A percentile compares a stretch with the other conserved stretches of the same genome.
These are phyloP conservation scores for Metarhizium brunneum DNA, from an alignment of 2,329 filamentous ascomycete genomes.

Conservation along the genomic window DNA sequence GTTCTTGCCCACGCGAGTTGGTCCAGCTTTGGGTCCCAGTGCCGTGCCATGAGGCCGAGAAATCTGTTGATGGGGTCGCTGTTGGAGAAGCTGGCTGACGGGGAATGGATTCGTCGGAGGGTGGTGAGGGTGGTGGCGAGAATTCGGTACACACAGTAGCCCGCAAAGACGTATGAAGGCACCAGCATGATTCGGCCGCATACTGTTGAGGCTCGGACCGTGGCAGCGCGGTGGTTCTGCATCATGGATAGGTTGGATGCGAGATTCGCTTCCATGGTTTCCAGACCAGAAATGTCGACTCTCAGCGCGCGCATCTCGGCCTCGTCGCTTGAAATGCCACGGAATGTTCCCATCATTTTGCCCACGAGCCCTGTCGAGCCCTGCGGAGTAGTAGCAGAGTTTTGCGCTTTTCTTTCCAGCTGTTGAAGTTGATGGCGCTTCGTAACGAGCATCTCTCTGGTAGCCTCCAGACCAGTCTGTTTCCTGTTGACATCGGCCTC, in stretches of 20 bases:
- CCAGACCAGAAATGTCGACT: slow-evolving; percentile 69
- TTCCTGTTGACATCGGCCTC: slow-evolving; percentile 70
- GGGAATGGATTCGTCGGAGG: slow-evolving; percentile 42
- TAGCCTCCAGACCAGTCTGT: slow-evolving; percentile 67
- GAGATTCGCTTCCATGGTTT: slow-evolving; percentile 68
- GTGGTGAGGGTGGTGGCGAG: slow-evolving; percentile 61
- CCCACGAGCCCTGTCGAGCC: slow-evolving; percentile 50
- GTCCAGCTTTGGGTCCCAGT: slow-evolving; percentile 77
- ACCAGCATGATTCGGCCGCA: slow-evolving; percentile 55
- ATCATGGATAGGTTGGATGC: slow-evolving; percentile 56
- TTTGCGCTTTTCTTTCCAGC: slow-evolving; percentile 50
- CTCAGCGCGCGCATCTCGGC: slow-evolving; percentile 53
- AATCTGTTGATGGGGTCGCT: slow-evolving; percentile 79
- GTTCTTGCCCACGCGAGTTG: slow-evolving; percentile 76
- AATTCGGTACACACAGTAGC: slow-evolving; percentile 82
- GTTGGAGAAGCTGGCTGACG: slow-evolving; percentile 47
- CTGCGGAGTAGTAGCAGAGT: slow-evolving; percentile 28
- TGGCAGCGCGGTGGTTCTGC: slow-evolving; percentile 51
- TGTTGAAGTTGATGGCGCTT: slow-evolving; percentile 66
- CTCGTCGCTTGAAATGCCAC: slow-evolving; percentile 51
- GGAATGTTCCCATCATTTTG: slow-evolving; percentile 63
- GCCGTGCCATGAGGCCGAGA: slow-evolving; percentile 68
- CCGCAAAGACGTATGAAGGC: slow-evolving; percentile 59
- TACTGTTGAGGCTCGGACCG: slow-evolving; percentile 57
- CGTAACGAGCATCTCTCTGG: slow-evolving; percentile 66